These are phyloP conservation scores for Malassezia furfur DNA, from an alignment of 1,284 basidiomycete genomes.

Conservation along the genomic window DNA sequence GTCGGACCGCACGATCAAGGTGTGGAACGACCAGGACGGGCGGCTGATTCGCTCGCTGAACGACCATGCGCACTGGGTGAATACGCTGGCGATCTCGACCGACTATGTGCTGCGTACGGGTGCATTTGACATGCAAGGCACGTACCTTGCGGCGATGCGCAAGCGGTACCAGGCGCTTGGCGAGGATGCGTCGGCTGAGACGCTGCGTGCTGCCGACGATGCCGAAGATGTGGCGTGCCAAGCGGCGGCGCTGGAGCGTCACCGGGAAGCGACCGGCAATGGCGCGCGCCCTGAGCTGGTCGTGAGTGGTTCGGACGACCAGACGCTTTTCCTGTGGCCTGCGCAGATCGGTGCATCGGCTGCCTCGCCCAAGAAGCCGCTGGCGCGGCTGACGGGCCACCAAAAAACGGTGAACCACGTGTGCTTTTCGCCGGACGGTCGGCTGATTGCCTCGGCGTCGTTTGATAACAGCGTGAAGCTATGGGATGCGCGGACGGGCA, in stretches of 20 bases:
- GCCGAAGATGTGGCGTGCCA: conserved; percentile 16
- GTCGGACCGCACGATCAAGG: conserved; percentile 81
- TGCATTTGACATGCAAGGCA: conserved; percentile 71
- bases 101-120: conserved; percentile 91
- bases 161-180: conserved; percentile 51
- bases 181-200: conserved; percentile 68
- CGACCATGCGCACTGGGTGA: conserved; percentile 98
- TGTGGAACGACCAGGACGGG: conserved; percentile 78
- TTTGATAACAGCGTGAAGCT: conserved; percentile 86
- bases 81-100: conserved; percentile 85
- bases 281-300: conserved; percentile 60
- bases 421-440: conserved; percentile 85
- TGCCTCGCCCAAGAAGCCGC: conserved; percentile 68
- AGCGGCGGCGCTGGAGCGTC: conserved; percentile 51
- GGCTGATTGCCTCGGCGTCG: conserved; percentile 78
- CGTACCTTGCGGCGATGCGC: conserved; percentile 7
- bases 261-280: conserved; percentile 66
- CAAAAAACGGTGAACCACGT: conserved; percentile 93
- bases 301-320: conserved; percentile 86
- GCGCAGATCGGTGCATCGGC: conserved; percentile 49
- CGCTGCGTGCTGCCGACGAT: conserved; percentile 18
- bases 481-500: conserved; percentile 74
- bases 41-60: conserved; percentile 62
- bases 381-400: conserved; percentile 82
- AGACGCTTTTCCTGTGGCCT: conserved; percentile 55